Evolutionary conservation across 495 filamentous ascomycete genomes (phyloP).

Genomic region (Daldinia childiae): DNA sequence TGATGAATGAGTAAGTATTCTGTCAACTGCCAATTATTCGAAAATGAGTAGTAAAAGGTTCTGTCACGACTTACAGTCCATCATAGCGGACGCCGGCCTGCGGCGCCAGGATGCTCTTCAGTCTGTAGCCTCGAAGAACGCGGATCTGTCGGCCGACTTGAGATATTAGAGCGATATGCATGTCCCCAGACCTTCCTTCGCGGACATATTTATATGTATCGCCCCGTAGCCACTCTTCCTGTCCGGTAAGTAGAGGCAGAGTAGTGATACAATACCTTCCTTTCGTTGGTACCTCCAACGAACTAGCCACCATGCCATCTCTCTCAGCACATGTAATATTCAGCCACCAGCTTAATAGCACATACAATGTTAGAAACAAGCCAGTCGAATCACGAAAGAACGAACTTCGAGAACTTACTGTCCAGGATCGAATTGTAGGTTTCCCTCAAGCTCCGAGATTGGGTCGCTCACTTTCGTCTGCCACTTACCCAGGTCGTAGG

Average conservation of each 20-base stretch:
- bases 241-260: slow-evolving; percentile 56
- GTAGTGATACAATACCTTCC: slow-evolving; percentile 48
- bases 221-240: slow-evolving; percentile 48
- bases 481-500: slow-evolving; percentile 42
- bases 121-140: slow-evolving; percentile 52
- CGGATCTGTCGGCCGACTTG: slow-evolving; percentile 54
- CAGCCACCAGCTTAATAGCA: slow-evolving; percentile 57
- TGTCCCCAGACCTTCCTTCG: slow-evolving; percentile 46
- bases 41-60: not conserved
- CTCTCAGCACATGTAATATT: slow-evolving; percentile 57
- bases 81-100: slow-evolving; percentile 59
- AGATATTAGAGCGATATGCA: slow-evolving; percentile 51
- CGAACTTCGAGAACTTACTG: slow-evolving; percentile 41
- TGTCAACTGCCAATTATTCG: not conserved
- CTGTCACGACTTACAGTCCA: slow-evolving; percentile 53
- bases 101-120: slow-evolving; percentile 58
- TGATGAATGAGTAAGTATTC: not conserved
- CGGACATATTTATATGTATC: slow-evolving; percentile 49
- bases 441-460: slow-evolving; percentile 45
- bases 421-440: slow-evolving; percentile 46
- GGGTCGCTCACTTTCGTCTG: slow-evolving; percentile 32
- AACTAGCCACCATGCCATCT: slow-evolving; percentile 56
- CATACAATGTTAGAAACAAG: slow-evolving; percentile 17
- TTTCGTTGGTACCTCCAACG: slow-evolving; percentile 49
- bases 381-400: not conserved